phyloP scores from a whole-genome alignment of 176 grass and related monocot species.

The Oryza meyeriana region DNA sequence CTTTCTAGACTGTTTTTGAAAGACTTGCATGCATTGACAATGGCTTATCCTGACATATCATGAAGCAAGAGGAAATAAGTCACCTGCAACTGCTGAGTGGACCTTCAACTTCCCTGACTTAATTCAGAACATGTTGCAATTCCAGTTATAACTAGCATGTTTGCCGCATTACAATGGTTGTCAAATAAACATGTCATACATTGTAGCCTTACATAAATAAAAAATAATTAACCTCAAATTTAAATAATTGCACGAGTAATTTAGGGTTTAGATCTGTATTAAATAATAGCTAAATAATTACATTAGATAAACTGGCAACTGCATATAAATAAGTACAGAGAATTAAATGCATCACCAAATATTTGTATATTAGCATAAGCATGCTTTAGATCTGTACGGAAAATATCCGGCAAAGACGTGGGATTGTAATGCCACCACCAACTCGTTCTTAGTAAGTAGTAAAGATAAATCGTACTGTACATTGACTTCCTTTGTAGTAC shows the following conservation, averaged over 20 bases:
- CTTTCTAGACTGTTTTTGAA: slow-evolving; percentile 20
- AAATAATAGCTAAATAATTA: background rate
- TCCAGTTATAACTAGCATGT: slow-evolving; percentile 11
- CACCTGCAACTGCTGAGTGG: background rate
- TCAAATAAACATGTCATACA: background rate
- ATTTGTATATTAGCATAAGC: background rate
- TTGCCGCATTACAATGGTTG: background rate
- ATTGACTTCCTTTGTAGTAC: background rate
- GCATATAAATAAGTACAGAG: background rate
- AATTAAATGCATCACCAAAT: background rate
- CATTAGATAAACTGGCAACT: background rate
- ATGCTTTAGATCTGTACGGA: background rate
- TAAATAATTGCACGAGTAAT: background rate
- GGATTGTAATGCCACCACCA: background rate
- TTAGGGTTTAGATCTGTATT: background rate
- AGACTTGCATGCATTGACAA: background rate
- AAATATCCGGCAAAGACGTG: background rate
- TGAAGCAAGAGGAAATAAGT: background rate
- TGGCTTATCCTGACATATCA: slow-evolving; percentile 24
- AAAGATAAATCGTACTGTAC: background rate
- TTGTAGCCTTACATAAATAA: background rate
- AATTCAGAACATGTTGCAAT: background rate
- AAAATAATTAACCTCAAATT: background rate
- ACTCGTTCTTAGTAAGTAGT: background rate
- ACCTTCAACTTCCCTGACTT: background rate